Evolutionary conservation across 345 rosid genomes (phyloP), one percentile per base, ranked within the genome.

Genomic region (Atalantia buxifolia): DNA sequence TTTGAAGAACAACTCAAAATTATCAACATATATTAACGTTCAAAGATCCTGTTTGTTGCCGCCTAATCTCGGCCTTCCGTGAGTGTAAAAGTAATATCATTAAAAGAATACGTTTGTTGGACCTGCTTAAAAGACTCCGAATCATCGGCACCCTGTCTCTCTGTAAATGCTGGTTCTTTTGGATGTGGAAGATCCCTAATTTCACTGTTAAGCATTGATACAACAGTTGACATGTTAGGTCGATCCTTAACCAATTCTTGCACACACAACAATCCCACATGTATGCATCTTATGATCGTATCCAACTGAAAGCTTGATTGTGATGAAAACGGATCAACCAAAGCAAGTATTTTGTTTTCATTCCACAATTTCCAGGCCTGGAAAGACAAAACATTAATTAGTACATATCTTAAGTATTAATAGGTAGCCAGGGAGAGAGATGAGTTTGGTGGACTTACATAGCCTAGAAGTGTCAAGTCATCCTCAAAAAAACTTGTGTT

Each of bases 321-420:
- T 2, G 57, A 53, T 53, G 18, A 14, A 53, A 53, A 16, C 7
- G 57, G 57, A 53, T 53, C 57, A 14, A 53, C 57, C 57, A 53
- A 53, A 18, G 22, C 22, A 5, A 53, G 21, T 53, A 53, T 53
- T 14, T 53, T 19, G 57, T 53, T 53, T 53, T 53, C 57, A 53
- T 53, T 80, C 85, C 84, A 80, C 30, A 82, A 9, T n/a, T 80
- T 64, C 81, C 85, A 80, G 6, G 80, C 80, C 85, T 82, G 57
- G 18, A 45, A 69, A 25, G 12, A 48, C 7, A 3, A 42, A 42
- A 45, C 5, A 45, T 12, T 45, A 45, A 2, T 7, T 53, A 18
- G 57, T 18, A 18, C 19, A 1, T 3, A 45, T 45, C 18, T 45
- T 0, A 45, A 45, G 16, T 45, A 45, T 45, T 45, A 45, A 13